Conservation (phyloP, 2,329 filamentous ascomycete species). For the Mycocentrospora acerina region DNA sequence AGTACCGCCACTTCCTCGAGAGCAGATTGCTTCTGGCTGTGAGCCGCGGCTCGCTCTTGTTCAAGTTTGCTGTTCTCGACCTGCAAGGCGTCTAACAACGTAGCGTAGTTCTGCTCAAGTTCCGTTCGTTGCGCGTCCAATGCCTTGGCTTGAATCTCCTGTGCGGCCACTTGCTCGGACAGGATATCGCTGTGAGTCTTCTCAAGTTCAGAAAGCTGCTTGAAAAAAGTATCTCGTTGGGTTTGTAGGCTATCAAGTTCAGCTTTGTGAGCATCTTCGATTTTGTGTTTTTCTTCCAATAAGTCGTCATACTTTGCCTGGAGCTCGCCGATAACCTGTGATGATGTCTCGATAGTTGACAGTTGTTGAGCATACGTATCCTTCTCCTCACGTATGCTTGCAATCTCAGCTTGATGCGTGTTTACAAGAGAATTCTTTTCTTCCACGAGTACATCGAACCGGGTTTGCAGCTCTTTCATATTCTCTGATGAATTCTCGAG, state of each 20-base stretch:
- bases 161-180: conserved; percentile 15
- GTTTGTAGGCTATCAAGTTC: conserved; percentile 22
- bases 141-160: conserved; percentile 25
- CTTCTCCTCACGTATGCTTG: no score
- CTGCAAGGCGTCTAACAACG: conserved; percentile 33
- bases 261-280: conserved; percentile 15
- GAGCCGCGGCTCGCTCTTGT: conserved; percentile 26
- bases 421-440: no score
- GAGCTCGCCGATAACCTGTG: conserved; percentile 7
- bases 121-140: conserved; percentile 27
- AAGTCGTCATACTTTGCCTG: conserved; percentile 17
- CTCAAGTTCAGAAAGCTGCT: conserved; percentile 26
- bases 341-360: no score
- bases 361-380: no score
- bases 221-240: conserved; percentile 18
- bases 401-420: no score
- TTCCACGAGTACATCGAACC: no score
- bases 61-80: conserved; percentile 26
- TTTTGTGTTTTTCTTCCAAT: conserved; percentile 17
- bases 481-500: no score
- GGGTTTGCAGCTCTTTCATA: no score
- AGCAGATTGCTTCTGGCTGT: conserved; percentile 24
- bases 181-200: conserved; percentile 17
- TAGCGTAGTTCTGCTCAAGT: conserved; percentile 34
- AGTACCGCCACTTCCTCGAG: conserved; percentile 27